Conservation (phyloP, 257 asterid species). For the Solanum ossicruentum region DNA sequence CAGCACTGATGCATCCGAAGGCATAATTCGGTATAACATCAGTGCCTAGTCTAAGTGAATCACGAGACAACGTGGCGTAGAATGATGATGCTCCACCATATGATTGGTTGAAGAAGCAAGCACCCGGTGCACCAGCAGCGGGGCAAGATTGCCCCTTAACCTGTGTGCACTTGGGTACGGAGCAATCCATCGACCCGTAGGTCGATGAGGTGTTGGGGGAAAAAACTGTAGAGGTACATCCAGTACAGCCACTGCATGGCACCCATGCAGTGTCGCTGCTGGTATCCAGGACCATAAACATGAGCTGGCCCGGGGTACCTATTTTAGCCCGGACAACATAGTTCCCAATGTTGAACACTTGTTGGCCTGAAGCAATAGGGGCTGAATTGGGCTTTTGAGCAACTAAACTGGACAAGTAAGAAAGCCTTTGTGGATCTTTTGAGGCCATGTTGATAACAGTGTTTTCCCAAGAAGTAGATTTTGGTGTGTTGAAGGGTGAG, state of each 20-base stretch:
- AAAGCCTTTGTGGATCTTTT: slow-evolving; percentile 48
- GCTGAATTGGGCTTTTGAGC: slow-evolving; percentile 29
- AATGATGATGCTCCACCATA: slow-evolving; percentile 68
- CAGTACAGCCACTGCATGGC: slow-evolving; percentile 75
- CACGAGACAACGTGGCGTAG: slow-evolving; percentile 55
- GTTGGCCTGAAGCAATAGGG: slow-evolving; percentile 68
- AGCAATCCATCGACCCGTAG: slow-evolving; percentile 47
- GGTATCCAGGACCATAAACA: slow-evolving; percentile 85
- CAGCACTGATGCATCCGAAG: slow-evolving; percentile 60
- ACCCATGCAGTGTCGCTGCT: slow-evolving; percentile 82
- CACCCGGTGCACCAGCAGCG: slow-evolving; percentile 24
- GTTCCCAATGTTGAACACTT: slow-evolving; percentile 46
- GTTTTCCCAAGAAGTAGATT: slow-evolving; percentile 40
- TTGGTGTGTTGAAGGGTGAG: slow-evolving; percentile 57
- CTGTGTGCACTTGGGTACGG: slow-evolving; percentile 55
- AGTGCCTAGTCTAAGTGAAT: slow-evolving; percentile 43
- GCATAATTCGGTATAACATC: slow-evolving; percentile 49
- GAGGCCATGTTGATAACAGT: slow-evolving; percentile 61
- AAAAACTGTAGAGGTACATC: slow-evolving; percentile 49
- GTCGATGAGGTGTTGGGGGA: slow-evolving; percentile 51
- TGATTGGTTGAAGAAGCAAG: slow-evolving; percentile 59
- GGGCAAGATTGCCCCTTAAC: slow-evolving; percentile 57
- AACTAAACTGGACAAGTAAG: slow-evolving; percentile 56
- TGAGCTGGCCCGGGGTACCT: slow-evolving; percentile 75
- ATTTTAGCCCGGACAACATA: slow-evolving; percentile 63